These are phyloP conservation scores for Globisporangium viniferum DNA, from an alignment of 352 stramenopile species.

Conservation along the genomic window DNA sequence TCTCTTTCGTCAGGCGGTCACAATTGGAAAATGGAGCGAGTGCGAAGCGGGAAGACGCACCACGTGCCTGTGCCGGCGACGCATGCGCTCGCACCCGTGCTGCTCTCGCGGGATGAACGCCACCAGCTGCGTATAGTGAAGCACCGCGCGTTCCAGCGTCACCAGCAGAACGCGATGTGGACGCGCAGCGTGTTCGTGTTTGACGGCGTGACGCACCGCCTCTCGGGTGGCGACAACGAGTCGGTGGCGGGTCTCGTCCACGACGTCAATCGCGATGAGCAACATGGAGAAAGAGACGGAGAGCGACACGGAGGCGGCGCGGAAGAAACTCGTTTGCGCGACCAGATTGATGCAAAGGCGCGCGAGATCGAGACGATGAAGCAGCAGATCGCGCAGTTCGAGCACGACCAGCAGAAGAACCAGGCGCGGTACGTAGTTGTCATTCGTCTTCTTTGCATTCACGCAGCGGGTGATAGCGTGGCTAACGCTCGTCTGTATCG, in stretches of 20 bases:
- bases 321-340: constrained; percentile 7
- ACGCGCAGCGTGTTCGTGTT: constrained; percentile 33
- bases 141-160: constrained; percentile 56
- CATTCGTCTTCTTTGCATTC: neutral
- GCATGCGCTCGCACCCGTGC: constrained; percentile 22
- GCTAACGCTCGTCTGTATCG: neutral
- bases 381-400: constrained; percentile 17
- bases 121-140: constrained; percentile 47
- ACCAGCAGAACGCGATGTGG: constrained; percentile 65
- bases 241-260: neutral
- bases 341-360: constrained; percentile 4
- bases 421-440: constrained; percentile 19
- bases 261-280: neutral
- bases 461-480: neutral
- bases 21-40: constrained; percentile 28
- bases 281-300: neutral
- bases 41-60: constrained; percentile 19
- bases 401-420: constrained; percentile 20
- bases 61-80: constrained; percentile 38
- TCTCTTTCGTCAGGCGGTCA: no score
- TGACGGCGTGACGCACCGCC: constrained; percentile 14
- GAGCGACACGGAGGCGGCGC: neutral
- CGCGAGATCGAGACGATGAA: constrained; percentile 17
- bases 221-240: neutral
- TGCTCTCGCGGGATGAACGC: constrained; percentile 44